Evolutionary conservation across 2,329 filamentous ascomycete genomes (phyloP), one percentile per base, ranked within the genome.

Genomic region (Amauroascus verrucosus): DNA sequence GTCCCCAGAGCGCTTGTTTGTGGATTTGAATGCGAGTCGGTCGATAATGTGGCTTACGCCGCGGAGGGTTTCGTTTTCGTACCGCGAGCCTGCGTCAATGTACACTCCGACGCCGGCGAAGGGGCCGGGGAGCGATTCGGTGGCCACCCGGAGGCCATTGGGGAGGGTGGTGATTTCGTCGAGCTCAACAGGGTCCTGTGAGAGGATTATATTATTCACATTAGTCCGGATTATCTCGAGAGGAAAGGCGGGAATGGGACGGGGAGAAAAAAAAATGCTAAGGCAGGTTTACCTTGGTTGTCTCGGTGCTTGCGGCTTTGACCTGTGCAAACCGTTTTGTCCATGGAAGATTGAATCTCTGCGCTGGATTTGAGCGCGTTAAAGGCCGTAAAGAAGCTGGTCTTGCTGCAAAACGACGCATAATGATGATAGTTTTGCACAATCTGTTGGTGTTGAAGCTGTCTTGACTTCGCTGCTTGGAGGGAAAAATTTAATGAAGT

Each of bases 1-100:
- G 70, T 96, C 90, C 53, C 83, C 82, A 0, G 81, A 81, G 56
- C 83, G 82, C 33, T 75, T 74, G 32, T 78, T 78, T 0, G 93
- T 97, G 20, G 81, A 83, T 64, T 97, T 97, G 79, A 97, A 98
- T 30, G 93, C 93, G 37, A 98, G 72, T 4, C 93, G 81, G 70
- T 98, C 93, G 78, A 96, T 86, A 61, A 98, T 94, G 70, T 98
- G 93, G 67, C 89, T 95, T 26, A 94, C 87, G 43, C 93, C 93
- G 55, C 88, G 84, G 52, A 98, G 76, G 46, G 83, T 82, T 40
- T 83, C 79, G 67, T 86, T 91, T 71, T 98, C 93, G 74, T 93
- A 97, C 60, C 93, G 82, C 52, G 93, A 97, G 14, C 93, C 93
- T 28, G 88, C 89, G 68, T 97, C 90, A 65, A 98, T 82, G 72